phyloP scores from a whole-genome alignment of 2,329 filamentous ascomycete genomes.

The Sclerotiophoma versabilis region DNA sequence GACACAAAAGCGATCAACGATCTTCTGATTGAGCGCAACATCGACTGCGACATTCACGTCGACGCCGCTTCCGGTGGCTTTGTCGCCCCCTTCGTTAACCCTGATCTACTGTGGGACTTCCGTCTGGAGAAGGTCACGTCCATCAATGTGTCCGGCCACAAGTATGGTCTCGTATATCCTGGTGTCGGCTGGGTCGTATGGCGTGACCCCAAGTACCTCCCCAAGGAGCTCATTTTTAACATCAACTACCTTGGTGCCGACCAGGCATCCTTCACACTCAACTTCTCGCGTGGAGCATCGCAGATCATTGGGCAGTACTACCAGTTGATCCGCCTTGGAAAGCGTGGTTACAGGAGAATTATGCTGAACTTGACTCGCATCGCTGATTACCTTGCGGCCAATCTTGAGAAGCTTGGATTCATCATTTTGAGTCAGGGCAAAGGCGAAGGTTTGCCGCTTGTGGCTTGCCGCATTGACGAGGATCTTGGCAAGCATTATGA shows the following conservation, averaged over 20 bases:
- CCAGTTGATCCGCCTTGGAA: conserved; percentile 92
- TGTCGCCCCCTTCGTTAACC: conserved; percentile 88
- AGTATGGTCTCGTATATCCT: conserved; percentile 79
- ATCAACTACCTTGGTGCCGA: conserved; percentile 98
- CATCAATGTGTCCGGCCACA: conserved; percentile 95
- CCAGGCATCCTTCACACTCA: conserved; percentile 93
- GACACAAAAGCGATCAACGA: conserved; percentile 93
- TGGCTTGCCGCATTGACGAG: conserved; percentile 80
- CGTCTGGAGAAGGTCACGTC: conserved; percentile 85
- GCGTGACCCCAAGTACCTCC: conserved; percentile 72
- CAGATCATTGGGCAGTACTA: conserved; percentile 98
- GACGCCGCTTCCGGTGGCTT: conserved; percentile 93
- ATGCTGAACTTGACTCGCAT: conserved; percentile 93
- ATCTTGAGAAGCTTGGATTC: conserved; percentile 79
- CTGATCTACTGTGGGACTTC: conserved; percentile 90
- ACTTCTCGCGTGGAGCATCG: conserved; percentile 94
- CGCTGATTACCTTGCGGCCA: conserved; percentile 81
- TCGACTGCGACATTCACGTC: conserved; percentile 90
- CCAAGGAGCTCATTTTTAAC: conserved; percentile 95
- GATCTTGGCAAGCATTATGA: conserved; percentile 61
- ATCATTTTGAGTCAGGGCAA: conserved; percentile 83
- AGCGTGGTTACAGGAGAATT: conserved; percentile 88
- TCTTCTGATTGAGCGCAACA: conserved; percentile 73
- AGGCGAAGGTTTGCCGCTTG: conserved; percentile 83
- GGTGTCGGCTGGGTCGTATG: conserved; percentile 95